Evolutionary conservation across 306 rosid genomes (phyloP).

Genomic region (Prunus armeniaca): DNA sequence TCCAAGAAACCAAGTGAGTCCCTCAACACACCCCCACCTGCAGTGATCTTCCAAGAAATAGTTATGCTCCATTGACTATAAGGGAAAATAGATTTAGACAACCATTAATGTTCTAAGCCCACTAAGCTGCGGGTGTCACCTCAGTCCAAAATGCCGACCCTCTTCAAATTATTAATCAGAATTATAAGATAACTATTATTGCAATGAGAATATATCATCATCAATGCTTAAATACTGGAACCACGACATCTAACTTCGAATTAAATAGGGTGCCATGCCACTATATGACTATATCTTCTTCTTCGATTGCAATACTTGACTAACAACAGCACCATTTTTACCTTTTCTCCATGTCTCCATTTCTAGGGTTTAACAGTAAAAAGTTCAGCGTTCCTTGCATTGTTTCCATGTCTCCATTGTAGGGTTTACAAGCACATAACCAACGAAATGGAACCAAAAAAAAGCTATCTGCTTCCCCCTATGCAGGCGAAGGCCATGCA

Average conservation of each 20-base stretch:
- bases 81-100: background rate
- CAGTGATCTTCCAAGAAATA: too few species aligned
- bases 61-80: too few species aligned
- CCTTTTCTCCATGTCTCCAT: background rate
- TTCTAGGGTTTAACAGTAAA: background rate
- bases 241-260: background rate
- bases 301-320: background rate
- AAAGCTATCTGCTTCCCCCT: background rate
- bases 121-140: background rate
- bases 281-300: background rate
- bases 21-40: too few species aligned
- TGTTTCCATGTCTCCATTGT: background rate
- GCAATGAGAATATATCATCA: background rate
- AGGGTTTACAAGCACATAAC: background rate
- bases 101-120: background rate
- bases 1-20: too few species aligned
- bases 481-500: background rate
- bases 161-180: background rate
- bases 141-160: background rate
- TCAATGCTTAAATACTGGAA: background rate
- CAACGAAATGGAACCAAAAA: background rate
- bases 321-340: background rate
- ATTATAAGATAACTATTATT: background rate
- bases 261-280: background rate
- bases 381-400: background rate